Conservation (phyloP, 805 yeast genomes). For the Wickerhamiella galacta region DNA sequence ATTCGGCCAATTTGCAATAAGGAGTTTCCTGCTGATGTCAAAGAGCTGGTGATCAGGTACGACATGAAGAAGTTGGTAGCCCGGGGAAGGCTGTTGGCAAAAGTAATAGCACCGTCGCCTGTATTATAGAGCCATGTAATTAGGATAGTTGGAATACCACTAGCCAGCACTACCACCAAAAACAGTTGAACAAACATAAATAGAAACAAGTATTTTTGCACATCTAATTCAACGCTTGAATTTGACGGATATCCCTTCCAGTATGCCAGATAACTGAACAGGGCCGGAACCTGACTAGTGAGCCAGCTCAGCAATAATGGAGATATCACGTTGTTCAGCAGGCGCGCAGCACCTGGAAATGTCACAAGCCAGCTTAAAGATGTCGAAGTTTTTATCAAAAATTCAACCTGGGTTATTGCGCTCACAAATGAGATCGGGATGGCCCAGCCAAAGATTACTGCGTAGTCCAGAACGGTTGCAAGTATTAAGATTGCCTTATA, state of each 20-base stretch:
- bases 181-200: constrained; percentile 73
- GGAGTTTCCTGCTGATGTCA: constrained; percentile 58
- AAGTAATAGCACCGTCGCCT: constrained; percentile 28
- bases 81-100: constrained; percentile 69
- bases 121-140: constrained; percentile 12
- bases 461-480: constrained; percentile 31
- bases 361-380: constrained; percentile 36
- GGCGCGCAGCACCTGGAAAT: constrained; percentile 37
- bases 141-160: constrained; percentile 46
- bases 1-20: constrained; percentile 44
- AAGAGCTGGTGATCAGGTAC: constrained; percentile 54
- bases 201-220: constrained; percentile 62
- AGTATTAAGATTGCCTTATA: constrained; percentile 24
- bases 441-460: constrained; percentile 52
- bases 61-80: constrained; percentile 78
- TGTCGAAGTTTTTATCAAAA: constrained; percentile 45
- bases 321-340: constrained; percentile 49
- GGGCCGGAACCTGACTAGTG: constrained; percentile 42
- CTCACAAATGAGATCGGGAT: constrained; percentile 74
- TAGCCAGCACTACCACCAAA: constrained; percentile 68
- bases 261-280: constrained; percentile 38
- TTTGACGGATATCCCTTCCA: constrained; percentile 46
- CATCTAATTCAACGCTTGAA: constrained; percentile 45
- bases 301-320: constrained; percentile 46
- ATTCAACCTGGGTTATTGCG: constrained; percentile 55